These are phyloP conservation scores for Paramecium primaurelia DNA, from an alignment of 73 alveolate species.

Conservation along the genomic window DNA sequence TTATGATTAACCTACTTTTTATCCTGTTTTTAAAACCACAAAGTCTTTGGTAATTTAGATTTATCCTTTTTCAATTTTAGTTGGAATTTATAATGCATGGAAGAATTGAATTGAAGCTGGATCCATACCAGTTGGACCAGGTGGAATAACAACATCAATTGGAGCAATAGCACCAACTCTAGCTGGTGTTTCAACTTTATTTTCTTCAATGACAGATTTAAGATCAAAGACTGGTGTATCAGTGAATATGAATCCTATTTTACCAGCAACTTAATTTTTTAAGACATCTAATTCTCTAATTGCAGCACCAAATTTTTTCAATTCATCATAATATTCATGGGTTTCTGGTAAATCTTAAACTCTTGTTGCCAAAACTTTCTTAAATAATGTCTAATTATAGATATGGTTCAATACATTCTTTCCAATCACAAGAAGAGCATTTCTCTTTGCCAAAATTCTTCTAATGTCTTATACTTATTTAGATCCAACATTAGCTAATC, in stretches of 20 bases:
- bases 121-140: slow-evolving; percentile 99
- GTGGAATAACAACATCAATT: slow-evolving; percentile 94
- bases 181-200: slow-evolving; percentile 94
- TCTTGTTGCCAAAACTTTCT: slow-evolving; percentile 23
- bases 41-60: slow-evolving; percentile 96
- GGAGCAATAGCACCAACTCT: slow-evolving; percentile 97
- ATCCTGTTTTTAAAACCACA: slow-evolving; percentile 81
- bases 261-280: slow-evolving; percentile 60
- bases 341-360: neutral
- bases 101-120: slow-evolving; percentile 99
- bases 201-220: slow-evolving; percentile 76
- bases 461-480: slow-evolving; percentile 36
- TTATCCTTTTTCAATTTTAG: slow-evolving; percentile 99
- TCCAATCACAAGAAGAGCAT: slow-evolving; percentile 34
- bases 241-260: slow-evolving; percentile 92
- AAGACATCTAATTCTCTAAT: neutral
- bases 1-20: slow-evolving; percentile 93
- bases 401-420: neutral
- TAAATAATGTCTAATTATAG: neutral
- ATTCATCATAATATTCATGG: slow-evolving; percentile 26
- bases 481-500: slow-evolving; percentile 39
- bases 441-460: slow-evolving; percentile 9
- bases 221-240: slow-evolving; percentile 87
- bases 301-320: neutral
- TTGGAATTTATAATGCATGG: slow-evolving; percentile 94